Conservation (phyloP, 495 filamentous ascomycete genomes). For the Penicillium maclennaniae region DNA sequence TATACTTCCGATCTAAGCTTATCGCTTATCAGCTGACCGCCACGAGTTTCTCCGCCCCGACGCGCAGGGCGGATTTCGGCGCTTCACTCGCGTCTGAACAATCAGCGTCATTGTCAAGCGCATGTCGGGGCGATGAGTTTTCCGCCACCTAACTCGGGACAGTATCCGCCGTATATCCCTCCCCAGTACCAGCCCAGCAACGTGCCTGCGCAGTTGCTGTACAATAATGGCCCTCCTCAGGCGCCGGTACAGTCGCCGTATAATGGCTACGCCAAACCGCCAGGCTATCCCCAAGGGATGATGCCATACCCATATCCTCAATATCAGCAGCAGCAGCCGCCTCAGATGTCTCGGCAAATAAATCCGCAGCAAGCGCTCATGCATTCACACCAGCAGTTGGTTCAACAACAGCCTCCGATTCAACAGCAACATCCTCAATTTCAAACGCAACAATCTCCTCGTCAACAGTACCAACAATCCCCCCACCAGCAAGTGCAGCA, state of each 20-base stretch:
- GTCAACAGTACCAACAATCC: not conserved
- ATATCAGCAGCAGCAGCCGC: slow-evolving; percentile 23
- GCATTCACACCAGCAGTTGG: slow-evolving; percentile 9
- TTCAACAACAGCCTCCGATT: slow-evolving; percentile 9
- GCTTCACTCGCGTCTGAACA: slow-evolving; percentile 7
- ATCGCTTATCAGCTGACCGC: slow-evolving; percentile 27
- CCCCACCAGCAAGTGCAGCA: slow-evolving; percentile 8
- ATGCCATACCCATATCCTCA: slow-evolving; percentile 37
- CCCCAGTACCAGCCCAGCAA: slow-evolving; percentile 38
- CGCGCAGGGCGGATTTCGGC: slow-evolving; percentile 19
- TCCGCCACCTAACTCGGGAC: slow-evolving; percentile 44
- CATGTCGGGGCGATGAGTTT: slow-evolving; percentile 47
- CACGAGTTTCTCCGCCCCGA: slow-evolving; percentile 39
- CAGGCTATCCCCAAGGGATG: slow-evolving; percentile 36
- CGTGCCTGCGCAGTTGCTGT: slow-evolving; percentile 37
- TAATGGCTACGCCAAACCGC: slow-evolving; percentile 39
- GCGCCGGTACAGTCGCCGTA: slow-evolving; percentile 32
- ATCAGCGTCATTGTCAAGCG: slow-evolving; percentile 20
- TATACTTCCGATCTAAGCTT: slow-evolving; percentile 1
- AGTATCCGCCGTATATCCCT: slow-evolving; percentile 33
- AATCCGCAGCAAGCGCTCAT: slow-evolving; percentile 21
- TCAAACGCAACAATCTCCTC: slow-evolving; percentile 9
- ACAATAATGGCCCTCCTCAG: slow-evolving; percentile 36
- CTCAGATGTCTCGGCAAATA: slow-evolving; percentile 6
- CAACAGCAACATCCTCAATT: slow-evolving; percentile 17